Base-by-base conservation (phyloP, 1,139 yeast genomes). In the Diutina sp. region DNA sequence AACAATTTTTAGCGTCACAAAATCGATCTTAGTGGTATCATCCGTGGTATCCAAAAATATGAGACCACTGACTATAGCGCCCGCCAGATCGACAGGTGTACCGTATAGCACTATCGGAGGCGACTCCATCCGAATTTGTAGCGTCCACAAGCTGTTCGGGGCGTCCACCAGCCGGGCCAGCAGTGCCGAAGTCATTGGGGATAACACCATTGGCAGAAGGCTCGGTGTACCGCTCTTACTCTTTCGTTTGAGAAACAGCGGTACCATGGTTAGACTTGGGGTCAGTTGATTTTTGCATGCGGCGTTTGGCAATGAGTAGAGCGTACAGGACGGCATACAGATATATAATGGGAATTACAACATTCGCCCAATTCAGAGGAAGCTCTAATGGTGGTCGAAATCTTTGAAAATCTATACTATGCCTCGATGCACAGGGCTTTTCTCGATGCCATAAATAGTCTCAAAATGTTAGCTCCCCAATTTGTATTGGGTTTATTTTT, bases 71-170 rank as follows among this genome's bases (percentile, higher is more conserved):
- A 95, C 72, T 46, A 93, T 77, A 1, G 96, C 87, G 0, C 99
- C 99, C 0, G 95, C 78, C 1, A 95, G 84, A 59, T 89, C 95
- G 7, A 72, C 69, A 4, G 93, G 87, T 2, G 78, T 71, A 0
- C 99, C 99, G 66, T 87, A 91, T 58, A 93, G 71, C 46, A 90
- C 82, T 46, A 91, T 76, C 0, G 99, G 99, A 0, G 99, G 98
- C 0, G 95, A 85, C 67, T 93, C 99, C 35, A 93, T 74, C 51
- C 79, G 76, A 55, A 93, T 78, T 1, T 82, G 68, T 35, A 91
- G 71, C 56, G 77, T n/a, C 53, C 53, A 50, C 53, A 16, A 44
- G 7, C 16, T 14, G 14, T 9, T 4, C n/a, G 16, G 16, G 2
- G 29, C 32, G 7, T 50, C 53, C 44, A 50, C 41, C 53, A 50